phyloP scores from a whole-genome alignment of 352 stramenopile species.

The Phytophthora hybrid region DNA sequence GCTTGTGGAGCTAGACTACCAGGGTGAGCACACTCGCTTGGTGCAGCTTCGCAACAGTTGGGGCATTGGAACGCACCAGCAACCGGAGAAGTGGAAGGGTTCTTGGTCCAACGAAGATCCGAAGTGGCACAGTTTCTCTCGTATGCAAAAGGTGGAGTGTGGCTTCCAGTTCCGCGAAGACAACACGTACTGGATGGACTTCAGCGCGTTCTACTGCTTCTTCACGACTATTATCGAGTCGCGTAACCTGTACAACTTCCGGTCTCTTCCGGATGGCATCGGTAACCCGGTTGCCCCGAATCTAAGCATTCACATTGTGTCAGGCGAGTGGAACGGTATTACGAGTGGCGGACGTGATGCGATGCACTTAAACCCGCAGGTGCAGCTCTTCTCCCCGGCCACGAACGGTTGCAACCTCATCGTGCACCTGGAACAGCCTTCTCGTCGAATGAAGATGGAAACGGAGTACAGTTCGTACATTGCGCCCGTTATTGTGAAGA shows the following conservation, averaged over 20 bases:
- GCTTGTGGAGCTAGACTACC: constrained; percentile 75
- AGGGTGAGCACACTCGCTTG: constrained; percentile 62
- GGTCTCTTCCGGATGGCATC: constrained; percentile 64
- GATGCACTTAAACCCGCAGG: constrained; percentile 89
- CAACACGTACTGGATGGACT: constrained; percentile 86
- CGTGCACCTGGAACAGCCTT: constrained; percentile 80
- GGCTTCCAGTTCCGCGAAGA: constrained; percentile 87
- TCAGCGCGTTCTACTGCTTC: constrained; percentile 80
- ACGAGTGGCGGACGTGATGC: constrained; percentile 80
- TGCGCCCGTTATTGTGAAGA: constrained; percentile 79
- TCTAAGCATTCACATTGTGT: constrained; percentile 77
- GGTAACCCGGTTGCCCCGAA: constrained; percentile 66
- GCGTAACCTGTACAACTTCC: constrained; percentile 88
- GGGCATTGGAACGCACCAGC: constrained; percentile 65
- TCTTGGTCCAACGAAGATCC: constrained; percentile 76
- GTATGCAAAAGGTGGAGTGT: constrained; percentile 74
- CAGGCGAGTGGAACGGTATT: constrained; percentile 83
- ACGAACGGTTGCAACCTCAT: constrained; percentile 59
- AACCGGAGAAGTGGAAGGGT: constrained; percentile 75
- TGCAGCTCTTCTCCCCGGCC: constrained; percentile 77
- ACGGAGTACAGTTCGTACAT: constrained; percentile 83
- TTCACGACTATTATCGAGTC: constrained; percentile 83
- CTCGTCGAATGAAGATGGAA: constrained; percentile 76
- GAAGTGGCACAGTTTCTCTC: constrained; percentile 78
- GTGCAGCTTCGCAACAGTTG: constrained; percentile 87